These are phyloP conservation scores for Wallacemonas sp. DNA, from an alignment of 208 protist species.

Conservation along the genomic window DNA sequence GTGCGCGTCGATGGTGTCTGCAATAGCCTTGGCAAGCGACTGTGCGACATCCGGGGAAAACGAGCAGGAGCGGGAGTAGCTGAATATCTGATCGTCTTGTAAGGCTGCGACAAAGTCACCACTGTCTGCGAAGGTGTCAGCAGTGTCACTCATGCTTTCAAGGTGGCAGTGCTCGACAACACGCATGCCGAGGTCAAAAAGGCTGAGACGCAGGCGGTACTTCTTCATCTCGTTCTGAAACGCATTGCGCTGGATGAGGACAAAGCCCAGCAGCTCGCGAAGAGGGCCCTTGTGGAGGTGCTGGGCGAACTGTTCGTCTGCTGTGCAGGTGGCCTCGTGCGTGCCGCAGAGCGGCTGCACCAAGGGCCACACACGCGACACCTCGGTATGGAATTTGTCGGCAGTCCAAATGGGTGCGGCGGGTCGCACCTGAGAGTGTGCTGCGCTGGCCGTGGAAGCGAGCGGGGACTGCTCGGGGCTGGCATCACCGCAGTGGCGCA, in stretches of 20 bases:
- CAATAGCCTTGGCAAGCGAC: conserved; percentile 61
- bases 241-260: conserved; percentile 80
- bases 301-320: conserved; percentile 15
- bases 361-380: conserved; percentile 21
- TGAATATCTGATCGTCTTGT: conserved; percentile 68
- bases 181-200: conserved; percentile 82
- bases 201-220: conserved; percentile 78
- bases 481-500: conserved; percentile 63
- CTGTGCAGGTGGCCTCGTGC: conserved; percentile 13
- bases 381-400: conserved; percentile 24
- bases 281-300: conserved; percentile 43
- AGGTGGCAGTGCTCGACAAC: conserved; percentile 89
- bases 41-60: conserved; percentile 53
- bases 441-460: no score
- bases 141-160: conserved; percentile 65
- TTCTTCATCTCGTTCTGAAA: conserved; percentile 86
- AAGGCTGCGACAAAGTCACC: conserved; percentile 47
- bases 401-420: not conserved
- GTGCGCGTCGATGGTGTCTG: conserved; percentile 69
- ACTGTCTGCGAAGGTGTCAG: conserved; percentile 42
- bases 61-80: conserved; percentile 78
- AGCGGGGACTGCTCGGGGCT: no score
- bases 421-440: no score
- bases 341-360: conserved; percentile 21
- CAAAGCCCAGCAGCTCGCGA: conserved; percentile 76